Conservation (phyloP, 805 yeast genomes). For the Peterozyma xylosa region DNA sequence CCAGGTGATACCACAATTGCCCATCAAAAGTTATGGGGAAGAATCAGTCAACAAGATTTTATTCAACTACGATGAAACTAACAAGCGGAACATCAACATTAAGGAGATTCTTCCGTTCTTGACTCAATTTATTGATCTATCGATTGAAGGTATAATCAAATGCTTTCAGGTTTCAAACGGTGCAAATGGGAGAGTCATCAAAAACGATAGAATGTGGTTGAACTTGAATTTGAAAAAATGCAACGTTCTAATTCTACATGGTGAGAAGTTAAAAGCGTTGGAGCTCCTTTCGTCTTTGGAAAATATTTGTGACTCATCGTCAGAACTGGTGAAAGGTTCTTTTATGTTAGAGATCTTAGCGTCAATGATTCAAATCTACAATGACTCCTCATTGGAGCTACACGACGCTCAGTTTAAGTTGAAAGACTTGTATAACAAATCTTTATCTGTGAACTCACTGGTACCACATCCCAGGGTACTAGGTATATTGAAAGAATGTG, state of each 20-base stretch:
- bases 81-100: not conserved
- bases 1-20: constrained; percentile 11
- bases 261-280: constrained; percentile 23
- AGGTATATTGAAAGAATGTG: constrained; percentile 73
- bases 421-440: constrained; percentile 39
- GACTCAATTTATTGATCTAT: constrained; percentile 14
- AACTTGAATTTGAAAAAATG: constrained; percentile 39
- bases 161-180: not conserved
- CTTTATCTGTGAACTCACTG: constrained; percentile 44
- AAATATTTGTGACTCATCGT: constrained; percentile 23
- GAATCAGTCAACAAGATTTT: constrained; percentile 22
- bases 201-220: constrained; percentile 35
- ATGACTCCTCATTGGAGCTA: constrained; percentile 27
- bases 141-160: constrained; percentile 7
- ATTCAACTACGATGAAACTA: constrained; percentile 16
- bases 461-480: constrained; percentile 70
- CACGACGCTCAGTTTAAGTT: constrained; percentile 21
- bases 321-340: constrained; percentile 38
- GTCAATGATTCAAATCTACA: constrained; percentile 49
- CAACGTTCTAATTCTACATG: constrained; percentile 24
- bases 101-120: constrained; percentile 13
- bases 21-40: constrained; percentile 17
- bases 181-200: constrained; percentile 3
- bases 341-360: constrained; percentile 60
- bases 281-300: constrained; percentile 29